phyloP scores from a whole-genome alignment of 2,329 filamentous ascomycete species.

The Cytospora piceicola region DNA sequence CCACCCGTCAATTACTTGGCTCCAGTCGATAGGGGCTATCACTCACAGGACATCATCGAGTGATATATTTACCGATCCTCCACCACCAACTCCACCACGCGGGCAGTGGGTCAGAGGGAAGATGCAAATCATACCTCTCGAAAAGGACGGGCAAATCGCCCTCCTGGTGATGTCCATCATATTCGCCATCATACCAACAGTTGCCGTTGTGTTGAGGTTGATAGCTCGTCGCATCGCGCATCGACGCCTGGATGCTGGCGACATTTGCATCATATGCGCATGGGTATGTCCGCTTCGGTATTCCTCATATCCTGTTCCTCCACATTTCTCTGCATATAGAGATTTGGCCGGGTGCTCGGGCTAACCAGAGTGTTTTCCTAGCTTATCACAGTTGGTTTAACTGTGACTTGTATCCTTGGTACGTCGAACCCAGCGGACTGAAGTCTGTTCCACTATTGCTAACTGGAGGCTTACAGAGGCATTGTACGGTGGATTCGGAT shows the following conservation, averaged over 20 bases:
- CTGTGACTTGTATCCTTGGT: slow-evolving; percentile 16
- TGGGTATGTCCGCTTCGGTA: slow-evolving; percentile 2
- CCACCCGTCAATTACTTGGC: neutral
- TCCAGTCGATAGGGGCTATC: neutral
- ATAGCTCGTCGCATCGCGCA: slow-evolving; percentile 21
- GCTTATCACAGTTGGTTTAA: slow-evolving; percentile 15
- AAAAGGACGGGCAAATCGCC: slow-evolving; percentile 18
- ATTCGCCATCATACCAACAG: slow-evolving; percentile 20
- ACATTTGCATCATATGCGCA: slow-evolving; percentile 14
- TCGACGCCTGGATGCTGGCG: slow-evolving; percentile 19
- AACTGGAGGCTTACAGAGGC: slow-evolving; percentile 1
- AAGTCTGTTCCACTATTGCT: neutral
- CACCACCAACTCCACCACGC: neutral
- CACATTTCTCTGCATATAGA: too few species aligned
- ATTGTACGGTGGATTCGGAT: slow-evolving; percentile 22
- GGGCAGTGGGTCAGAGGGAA: neutral
- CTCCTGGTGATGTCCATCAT: slow-evolving; percentile 12
- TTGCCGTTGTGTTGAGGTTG: slow-evolving; percentile 13
- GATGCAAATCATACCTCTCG: slow-evolving; percentile 11
- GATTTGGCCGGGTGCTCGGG: neutral
- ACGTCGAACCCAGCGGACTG: neutral
- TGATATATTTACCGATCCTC: neutral
- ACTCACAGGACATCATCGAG: neutral
- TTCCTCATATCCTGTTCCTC: neutral
- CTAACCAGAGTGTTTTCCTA: slow-evolving; percentile 1